A percentile compares a stretch with the other conserved stretches of the same genome.
These are phyloP conservation scores for Phyllostachys edulis DNA, from an alignment of 176 grass and related monocot species.

Conservation along the genomic window DNA sequence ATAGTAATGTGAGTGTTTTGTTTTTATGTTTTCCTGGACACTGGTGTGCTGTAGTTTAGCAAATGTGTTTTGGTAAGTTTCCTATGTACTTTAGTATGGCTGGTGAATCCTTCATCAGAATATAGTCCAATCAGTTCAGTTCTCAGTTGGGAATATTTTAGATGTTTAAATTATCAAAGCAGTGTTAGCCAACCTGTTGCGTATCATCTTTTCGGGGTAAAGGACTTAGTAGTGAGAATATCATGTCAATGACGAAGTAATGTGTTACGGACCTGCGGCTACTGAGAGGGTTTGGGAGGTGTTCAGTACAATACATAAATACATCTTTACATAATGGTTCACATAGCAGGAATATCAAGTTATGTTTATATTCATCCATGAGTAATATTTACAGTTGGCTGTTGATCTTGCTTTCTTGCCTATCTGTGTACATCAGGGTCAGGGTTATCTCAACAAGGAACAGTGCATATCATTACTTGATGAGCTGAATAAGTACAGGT, in stretches of 20 bases:
- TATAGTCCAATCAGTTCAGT: conserved; percentile 16
- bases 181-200: background rate
- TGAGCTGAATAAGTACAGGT: conserved; percentile 92
- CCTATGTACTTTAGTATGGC: background rate
- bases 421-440: conserved; percentile 45
- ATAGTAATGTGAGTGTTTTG: conserved; percentile 63
- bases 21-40: conserved; percentile 28
- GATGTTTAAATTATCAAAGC: background rate
- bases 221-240: background rate
- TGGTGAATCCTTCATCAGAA: background rate
- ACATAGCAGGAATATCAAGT: background rate
- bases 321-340: background rate
- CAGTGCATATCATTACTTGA: conserved; percentile 82
- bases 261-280: background rate
- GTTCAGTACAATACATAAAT: background rate
- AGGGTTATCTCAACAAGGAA: conserved; percentile 73
- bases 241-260: background rate
- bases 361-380: conserved; percentile 31
- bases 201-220: background rate
- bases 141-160: background rate
- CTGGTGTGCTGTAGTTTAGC: background rate
- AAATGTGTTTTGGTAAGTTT: background rate
- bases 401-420: conserved; percentile 28
- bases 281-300: background rate
- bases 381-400: background rate